Percentiles rank a stretch among this genome's conserved stretches.
These are phyloP conservation scores for Leishmania aethiopica DNA, from an alignment of 208 protist genomes.

Conservation along the genomic window DNA sequence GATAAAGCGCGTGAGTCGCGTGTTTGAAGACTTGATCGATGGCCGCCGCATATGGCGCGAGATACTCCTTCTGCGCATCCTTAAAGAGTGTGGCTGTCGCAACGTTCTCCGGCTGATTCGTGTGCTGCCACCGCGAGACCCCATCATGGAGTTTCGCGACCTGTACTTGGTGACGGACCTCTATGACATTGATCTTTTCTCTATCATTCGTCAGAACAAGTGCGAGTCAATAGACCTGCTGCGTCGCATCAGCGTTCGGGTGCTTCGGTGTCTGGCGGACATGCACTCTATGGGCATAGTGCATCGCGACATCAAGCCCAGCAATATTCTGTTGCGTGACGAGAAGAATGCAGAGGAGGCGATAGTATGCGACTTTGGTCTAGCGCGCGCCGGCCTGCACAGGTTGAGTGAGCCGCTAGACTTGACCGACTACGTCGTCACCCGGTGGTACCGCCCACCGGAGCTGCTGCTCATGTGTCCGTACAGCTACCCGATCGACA, in stretches of 20 bases:
- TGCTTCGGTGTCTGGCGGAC: slow-evolving; percentile 95
- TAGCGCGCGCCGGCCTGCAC: slow-evolving; percentile 79
- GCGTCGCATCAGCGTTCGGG: slow-evolving; percentile 95
- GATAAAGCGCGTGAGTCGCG: slow-evolving; percentile 97
- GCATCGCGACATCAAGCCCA: slow-evolving; percentile 97
- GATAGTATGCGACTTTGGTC: slow-evolving; percentile 95
- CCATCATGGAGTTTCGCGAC: slow-evolving; percentile 76
- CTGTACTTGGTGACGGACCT: slow-evolving; percentile 92
- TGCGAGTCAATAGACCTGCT: slow-evolving; percentile 72
- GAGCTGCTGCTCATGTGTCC: slow-evolving; percentile 98
- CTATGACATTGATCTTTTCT: slow-evolving; percentile 95
- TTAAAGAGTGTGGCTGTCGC: slow-evolving; percentile 91
- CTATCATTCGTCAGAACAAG: slow-evolving; percentile 66
- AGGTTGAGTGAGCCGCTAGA: slow-evolving; percentile 73
- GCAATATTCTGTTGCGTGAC: slow-evolving; percentile 93
- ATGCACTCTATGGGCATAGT: slow-evolving; percentile 97
- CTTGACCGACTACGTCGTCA: slow-evolving; percentile 98
- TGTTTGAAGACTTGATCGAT: slow-evolving; percentile 96
- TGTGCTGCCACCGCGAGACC: slow-evolving; percentile 72
- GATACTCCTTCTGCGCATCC: slow-evolving; percentile 92
- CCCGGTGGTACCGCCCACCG: slow-evolving; percentile 99
- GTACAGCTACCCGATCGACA: slow-evolving; percentile 93
- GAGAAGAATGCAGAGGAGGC: slow-evolving; percentile 79
- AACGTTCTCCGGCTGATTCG: slow-evolving; percentile 91
- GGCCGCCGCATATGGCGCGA: slow-evolving; percentile 97